Percentiles rank a stretch among this genome's conserved stretches.
phyloP scores from a whole-genome alignment of 768 basidiomycete genomes.

The Boletus edulis region DNA sequence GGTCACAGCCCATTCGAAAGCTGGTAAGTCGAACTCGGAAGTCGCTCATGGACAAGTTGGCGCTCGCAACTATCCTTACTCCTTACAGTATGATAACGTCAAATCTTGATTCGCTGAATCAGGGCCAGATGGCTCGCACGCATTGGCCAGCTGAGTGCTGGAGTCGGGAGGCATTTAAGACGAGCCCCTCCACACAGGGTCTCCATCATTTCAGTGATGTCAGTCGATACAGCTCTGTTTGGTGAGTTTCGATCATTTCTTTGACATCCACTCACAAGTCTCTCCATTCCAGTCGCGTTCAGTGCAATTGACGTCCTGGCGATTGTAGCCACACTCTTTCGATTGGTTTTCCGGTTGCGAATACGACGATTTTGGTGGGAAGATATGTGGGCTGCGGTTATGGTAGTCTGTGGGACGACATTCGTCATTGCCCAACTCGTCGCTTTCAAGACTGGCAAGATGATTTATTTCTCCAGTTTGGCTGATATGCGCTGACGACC shows the following conservation, averaged over 20 bases:
- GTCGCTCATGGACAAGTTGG: too few species aligned
- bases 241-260: not conserved
- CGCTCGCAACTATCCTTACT: too few species aligned
- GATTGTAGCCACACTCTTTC: constrained; percentile 9
- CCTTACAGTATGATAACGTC: too few species aligned
- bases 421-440: not conserved
- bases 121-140: not conserved
- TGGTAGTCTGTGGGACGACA: not conserved
- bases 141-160: not conserved
- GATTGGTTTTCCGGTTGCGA: constrained; percentile 11
- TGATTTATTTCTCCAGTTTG: not conserved
- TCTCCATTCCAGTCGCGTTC: constrained; percentile 2
- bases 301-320: constrained; percentile 1
- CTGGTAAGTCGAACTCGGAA: too few species aligned
- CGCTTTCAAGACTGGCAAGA: not conserved
- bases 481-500: not conserved
- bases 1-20: too few species aligned
- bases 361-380: constrained; percentile 25
- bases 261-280: not conserved
- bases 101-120: not conserved
- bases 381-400: constrained; percentile 20
- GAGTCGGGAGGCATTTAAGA: not conserved
- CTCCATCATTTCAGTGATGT: not conserved
- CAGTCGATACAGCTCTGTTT: not conserved
- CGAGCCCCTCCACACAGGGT: not conserved